A percentile compares a stretch with the other conserved stretches of the same genome.
These are phyloP conservation scores for Suillus brevipes DNA, from an alignment of 768 basidiomycete genomes.

Conservation along the genomic window DNA sequence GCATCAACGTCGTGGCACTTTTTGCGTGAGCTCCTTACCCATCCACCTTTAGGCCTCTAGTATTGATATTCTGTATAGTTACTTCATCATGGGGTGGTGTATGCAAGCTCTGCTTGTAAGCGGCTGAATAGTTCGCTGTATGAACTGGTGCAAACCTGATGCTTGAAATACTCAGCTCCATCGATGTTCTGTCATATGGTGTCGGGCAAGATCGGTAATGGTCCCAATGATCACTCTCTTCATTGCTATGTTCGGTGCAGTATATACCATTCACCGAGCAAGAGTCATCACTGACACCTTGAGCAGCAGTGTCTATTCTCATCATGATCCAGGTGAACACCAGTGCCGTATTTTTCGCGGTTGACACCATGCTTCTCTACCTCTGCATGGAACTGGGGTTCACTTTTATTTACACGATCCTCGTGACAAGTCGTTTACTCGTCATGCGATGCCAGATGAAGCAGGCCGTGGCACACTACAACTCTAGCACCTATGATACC, in stretches of 20 bases:
- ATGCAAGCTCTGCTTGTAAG: constrained; percentile 27
- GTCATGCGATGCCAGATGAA: constrained; percentile 18
- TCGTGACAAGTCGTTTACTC: constrained; percentile 33
- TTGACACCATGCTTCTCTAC: constrained; percentile 28
- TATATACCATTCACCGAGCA: background rate
- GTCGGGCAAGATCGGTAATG: constrained; percentile 15
- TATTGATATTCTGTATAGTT: constrained; percentile 15
- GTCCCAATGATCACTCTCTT: constrained; percentile 18
- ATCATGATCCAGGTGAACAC: constrained; percentile 18
- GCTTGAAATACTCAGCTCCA: background rate
- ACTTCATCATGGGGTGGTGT: constrained; percentile 33
- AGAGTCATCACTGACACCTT: background rate
- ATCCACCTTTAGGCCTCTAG: background rate
- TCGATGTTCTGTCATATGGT: constrained; percentile 21
- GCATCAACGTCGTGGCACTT: constrained; percentile 23
- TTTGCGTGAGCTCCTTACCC: constrained; percentile 14
- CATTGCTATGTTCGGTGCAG: constrained; percentile 17
- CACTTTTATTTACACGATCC: constrained; percentile 33
- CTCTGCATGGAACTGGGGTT: constrained; percentile 30
- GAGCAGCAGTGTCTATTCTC: constrained; percentile 19
- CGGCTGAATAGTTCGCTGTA: background rate
- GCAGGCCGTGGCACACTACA: background rate
- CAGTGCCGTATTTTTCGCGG: constrained; percentile 20
- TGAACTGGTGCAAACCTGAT: background rate
- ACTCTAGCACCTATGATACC: constrained; percentile 21